These are phyloP conservation scores for Hypoxylon sp. DNA, from an alignment of 2,329 filamentous ascomycete species.

Conservation along the genomic window DNA sequence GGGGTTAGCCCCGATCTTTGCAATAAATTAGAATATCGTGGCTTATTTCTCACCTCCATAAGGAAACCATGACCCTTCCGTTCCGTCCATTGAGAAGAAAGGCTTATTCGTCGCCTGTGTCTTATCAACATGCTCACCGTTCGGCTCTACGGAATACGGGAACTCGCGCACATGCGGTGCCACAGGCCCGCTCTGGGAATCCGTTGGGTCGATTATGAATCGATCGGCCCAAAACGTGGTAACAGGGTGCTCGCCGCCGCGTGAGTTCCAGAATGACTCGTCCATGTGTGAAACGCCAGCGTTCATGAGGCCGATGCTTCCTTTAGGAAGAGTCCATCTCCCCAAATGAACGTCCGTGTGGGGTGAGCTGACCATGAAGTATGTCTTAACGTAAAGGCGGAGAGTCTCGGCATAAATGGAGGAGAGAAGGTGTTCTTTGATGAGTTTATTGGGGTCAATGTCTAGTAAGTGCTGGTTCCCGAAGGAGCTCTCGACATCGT, in stretches of 20 bases:
- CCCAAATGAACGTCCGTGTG: slow-evolving; percentile 42
- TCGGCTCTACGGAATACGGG: too few species aligned
- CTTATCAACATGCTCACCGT: too few species aligned
- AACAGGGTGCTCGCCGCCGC: slow-evolving; percentile 40
- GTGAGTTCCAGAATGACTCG: slow-evolving; percentile 45
- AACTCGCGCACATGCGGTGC: too few species aligned
- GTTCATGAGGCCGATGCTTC: slow-evolving; percentile 37
- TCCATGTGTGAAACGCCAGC: slow-evolving; percentile 42
- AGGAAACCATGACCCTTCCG: too few species aligned
- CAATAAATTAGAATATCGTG: too few species aligned
- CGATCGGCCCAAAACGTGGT: slow-evolving; percentile 46
- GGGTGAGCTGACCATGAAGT: slow-evolving; percentile 36
- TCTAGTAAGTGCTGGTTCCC: background rate
- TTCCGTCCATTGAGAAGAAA: too few species aligned
- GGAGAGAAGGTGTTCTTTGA: background rate
- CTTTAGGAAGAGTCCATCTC: slow-evolving; percentile 40
- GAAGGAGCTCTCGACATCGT: background rate
- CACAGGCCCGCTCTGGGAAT: slow-evolving; percentile 41
- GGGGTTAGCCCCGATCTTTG: too few species aligned
- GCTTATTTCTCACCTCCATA: too few species aligned
- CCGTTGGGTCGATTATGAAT: slow-evolving; percentile 42
- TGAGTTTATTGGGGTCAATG: background rate
- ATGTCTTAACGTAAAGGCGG: slow-evolving; percentile 42
- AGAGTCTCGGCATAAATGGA: slow-evolving; percentile 44
- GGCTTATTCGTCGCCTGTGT: too few species aligned